phyloP scores from a whole-genome alignment of 768 basidiomycete species.

The Hygrophorus pudorinus region DNA sequence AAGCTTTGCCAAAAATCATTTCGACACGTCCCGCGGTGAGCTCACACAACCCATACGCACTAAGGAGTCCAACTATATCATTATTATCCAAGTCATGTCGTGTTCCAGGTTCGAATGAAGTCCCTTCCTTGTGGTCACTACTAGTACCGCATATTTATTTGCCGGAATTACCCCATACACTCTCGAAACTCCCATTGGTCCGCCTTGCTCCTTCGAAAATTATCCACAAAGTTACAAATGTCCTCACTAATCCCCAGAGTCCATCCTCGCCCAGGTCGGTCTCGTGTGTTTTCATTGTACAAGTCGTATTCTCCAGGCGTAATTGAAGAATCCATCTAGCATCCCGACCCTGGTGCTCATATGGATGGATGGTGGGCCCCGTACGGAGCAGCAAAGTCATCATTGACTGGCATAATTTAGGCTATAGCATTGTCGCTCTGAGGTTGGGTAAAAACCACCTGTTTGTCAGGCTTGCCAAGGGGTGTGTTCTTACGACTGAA shows the following conservation, averaged over 20 bases:
- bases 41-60: neutral
- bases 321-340: constrained; percentile 81
- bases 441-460: constrained; percentile 56
- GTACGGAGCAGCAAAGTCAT: constrained; percentile 79
- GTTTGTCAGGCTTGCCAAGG: no score
- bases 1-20: constrained; percentile 75
- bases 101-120: constrained; percentile 63
- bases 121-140: constrained; percentile 60
- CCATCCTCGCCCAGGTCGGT: constrained; percentile 82
- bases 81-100: neutral
- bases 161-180: constrained; percentile 44
- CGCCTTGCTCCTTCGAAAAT: constrained; percentile 79
- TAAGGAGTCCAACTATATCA: no score
- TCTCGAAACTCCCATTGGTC: constrained; percentile 51
- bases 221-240: constrained; percentile 49
- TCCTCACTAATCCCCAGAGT: constrained; percentile 66
- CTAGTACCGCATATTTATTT: constrained; percentile 67
- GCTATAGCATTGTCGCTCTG: constrained; percentile 85
- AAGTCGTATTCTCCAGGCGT: neutral
- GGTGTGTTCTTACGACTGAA: no score
- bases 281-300: neutral
- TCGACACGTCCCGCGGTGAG: constrained; percentile 68
- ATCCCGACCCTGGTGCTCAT: constrained; percentile 89
- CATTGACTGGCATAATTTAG: constrained; percentile 99
- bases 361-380: constrained; percentile 56